Base-by-base conservation (phyloP, 345 rosid genomes). In the Citrus glauca region DNA sequence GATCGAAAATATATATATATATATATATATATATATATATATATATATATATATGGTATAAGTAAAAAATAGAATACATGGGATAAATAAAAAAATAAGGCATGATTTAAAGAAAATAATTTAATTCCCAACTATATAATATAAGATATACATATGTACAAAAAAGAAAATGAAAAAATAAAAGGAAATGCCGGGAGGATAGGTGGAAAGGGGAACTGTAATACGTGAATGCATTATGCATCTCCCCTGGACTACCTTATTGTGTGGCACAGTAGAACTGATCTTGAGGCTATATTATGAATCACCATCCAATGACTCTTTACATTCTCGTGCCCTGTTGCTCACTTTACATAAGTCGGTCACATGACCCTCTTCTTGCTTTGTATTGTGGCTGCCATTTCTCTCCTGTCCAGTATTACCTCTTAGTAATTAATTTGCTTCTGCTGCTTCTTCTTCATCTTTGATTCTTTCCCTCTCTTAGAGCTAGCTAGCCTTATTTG, bases 301-400 rank as follows among this genome's bases (percentile, higher is more conserved):
- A 70, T 32, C 74, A 38, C 37, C 69, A 28, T 73, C 65, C 81
- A 35, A 32, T 30, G 57, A 17, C 30, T 65, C 57, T 66, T 82
- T 70, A 28, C 75, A 53, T 78, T 81, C 88, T 86, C 86, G 86
- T 84, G 90, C 87, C 81, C 22, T 53, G 79, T 79, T 80, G 72
- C 55, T 30, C 71, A 14, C 85, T 81, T 83, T 86, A 71, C 85
- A 71, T 83, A 85, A 75, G 38, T n/a, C 64, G 53, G 5, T 72
- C 86, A 71, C 81, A 77, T 81, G 75, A 56, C 53, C 32, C 71
- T 73, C 14, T 77, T 83, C 75, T 79, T 84, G 78, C 89, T 82
- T 45, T 45, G 50, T 13, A 13, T 45, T 84, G 86, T 82, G 82
- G 80, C 25, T 40, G 38, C 45, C 8, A 57, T 55, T 38, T 17